Evolutionary conservation across 768 basidiomycete species (phyloP), one percentile per base, ranked within the genome.

Genomic region (Chalciporus sphaerocephalus): DNA sequence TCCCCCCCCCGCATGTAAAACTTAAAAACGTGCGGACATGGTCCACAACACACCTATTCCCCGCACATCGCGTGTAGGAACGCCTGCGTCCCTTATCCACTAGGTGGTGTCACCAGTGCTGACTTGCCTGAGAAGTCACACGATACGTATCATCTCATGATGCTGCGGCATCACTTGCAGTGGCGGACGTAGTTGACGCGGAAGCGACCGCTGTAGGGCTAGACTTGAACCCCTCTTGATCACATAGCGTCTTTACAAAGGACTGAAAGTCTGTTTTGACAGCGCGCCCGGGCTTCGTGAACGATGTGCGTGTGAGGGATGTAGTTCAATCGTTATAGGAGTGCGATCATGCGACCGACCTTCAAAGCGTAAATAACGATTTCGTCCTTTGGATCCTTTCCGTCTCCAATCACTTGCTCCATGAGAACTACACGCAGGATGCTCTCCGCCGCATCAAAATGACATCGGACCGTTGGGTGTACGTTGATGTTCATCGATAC

Each of bases 401-500:
- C 52, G 21, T 63, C 66, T 41, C 51, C 35, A 51, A 44, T 64
- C 18, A 67, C 48, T 7, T 67, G 60, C 59, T 84, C 81, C 53
- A 77, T 79, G 42, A 79, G 56, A 21, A 79, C 69, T 6, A 85
- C 59, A 17, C 81, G 77, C 27, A 85, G 61, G 8, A 76, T 70
- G 40, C 71, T 71, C 47, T 84, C 82, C 28, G 74, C 71, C 16
- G 68, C 64, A 47, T 83, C 78, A 57, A 73, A 83, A 17, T 76
- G 71, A 50, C 80, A 83, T 34, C 80, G 75, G 34, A 85, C 70
- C 8, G 76, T 62, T 7, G 79, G 68, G 35, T 69, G 69, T 40
- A 87, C 57, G 18, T 75, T 74, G 34, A 82, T 67, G 56, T 83
- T 85, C 80, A 85, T 80, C 1, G 83, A 78, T 1, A 85, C 79